Conservation (phyloP, 306 rosid species). For the Vicia faba region DNA sequence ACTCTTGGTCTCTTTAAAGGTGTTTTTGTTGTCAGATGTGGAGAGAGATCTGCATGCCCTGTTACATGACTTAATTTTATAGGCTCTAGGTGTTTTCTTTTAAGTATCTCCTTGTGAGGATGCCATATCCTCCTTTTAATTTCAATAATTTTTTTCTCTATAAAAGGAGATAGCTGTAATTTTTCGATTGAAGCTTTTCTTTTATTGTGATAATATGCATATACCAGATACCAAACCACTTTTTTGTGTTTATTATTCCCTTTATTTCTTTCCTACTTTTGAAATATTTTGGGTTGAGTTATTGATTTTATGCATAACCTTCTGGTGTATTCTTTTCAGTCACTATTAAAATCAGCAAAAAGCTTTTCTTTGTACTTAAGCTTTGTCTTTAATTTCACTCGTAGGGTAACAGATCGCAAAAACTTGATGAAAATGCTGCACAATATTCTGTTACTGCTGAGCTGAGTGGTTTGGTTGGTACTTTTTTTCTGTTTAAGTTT, state of each 20-base stretch:
- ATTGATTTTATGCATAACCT: constrained; percentile 17
- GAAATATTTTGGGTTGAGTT: constrained; percentile 24
- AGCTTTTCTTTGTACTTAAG: constrained; percentile 20
- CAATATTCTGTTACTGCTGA: constrained; percentile 81
- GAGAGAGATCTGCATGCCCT: neutral
- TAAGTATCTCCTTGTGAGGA: constrained; percentile 14
- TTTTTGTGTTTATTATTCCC: constrained; percentile 30
- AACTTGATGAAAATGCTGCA: constrained; percentile 61
- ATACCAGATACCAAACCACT: constrained; percentile 2
- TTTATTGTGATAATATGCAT: constrained; percentile 6
- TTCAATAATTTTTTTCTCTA: neutral
- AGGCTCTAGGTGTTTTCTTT: constrained; percentile 18
- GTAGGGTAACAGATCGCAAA: constrained; percentile 81
- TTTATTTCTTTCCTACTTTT: neutral
- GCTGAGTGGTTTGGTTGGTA: constrained; percentile 75
- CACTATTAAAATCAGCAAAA: neutral
- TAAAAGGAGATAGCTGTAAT: neutral
- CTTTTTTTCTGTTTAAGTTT: constrained; percentile 5
- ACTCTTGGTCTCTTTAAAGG: constrained; percentile 25
- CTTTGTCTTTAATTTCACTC: constrained; percentile 31
- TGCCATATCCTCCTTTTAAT: neutral
- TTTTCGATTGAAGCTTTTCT: constrained; percentile 4
- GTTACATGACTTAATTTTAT: constrained; percentile 8
- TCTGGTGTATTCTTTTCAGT: constrained; percentile 9
- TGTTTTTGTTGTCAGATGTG: constrained; percentile 14